A percentile compares a stretch with the other conserved stretches of the same genome.
phyloP scores from a whole-genome alignment of 2,329 filamentous ascomycete species.

The Colletotrichum sp. region DNA sequence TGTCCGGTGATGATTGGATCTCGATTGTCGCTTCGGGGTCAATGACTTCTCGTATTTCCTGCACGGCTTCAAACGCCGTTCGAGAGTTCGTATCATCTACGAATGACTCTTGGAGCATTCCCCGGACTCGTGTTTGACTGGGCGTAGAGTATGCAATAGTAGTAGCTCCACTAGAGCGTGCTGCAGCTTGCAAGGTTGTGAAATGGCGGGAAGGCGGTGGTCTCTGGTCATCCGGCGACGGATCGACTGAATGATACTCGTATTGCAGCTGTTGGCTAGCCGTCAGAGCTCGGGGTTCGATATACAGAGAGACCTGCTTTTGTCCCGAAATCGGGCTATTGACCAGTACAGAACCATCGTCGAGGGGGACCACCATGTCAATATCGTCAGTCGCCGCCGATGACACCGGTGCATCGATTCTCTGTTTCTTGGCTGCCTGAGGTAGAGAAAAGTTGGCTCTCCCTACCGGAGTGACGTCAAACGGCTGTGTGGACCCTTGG shows the following conservation, averaged over 20 bases:
- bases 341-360: neutral
- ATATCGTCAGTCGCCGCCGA: slow-evolving; percentile 21
- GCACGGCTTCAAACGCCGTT: neutral
- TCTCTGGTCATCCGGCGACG: slow-evolving; percentile 21
- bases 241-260: slow-evolving; percentile 36
- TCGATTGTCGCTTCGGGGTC: neutral
- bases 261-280: slow-evolving; percentile 44
- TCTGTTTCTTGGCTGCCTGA: neutral
- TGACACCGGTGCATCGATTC: neutral
- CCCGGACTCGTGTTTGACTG: slow-evolving; percentile 25
- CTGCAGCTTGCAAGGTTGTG: neutral
- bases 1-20: slow-evolving; percentile 24
- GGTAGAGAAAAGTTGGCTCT: neutral
- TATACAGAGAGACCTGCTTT: slow-evolving; percentile 30
- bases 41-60: neutral
- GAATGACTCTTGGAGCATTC: neutral
- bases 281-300: slow-evolving; percentile 38
- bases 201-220: slow-evolving; percentile 5
- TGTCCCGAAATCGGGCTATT: slow-evolving; percentile 10
- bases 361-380: slow-evolving; percentile 24
- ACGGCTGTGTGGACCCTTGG: slow-evolving; percentile 3
- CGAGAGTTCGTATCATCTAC: neutral
- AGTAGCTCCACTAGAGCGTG: slow-evolving; percentile 32
- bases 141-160: slow-evolving; percentile 42
- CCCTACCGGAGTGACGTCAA: slow-evolving; percentile 6